Evolutionary conservation across 345 rosid genomes (phyloP).

Genomic region (Citrus inodora): DNA sequence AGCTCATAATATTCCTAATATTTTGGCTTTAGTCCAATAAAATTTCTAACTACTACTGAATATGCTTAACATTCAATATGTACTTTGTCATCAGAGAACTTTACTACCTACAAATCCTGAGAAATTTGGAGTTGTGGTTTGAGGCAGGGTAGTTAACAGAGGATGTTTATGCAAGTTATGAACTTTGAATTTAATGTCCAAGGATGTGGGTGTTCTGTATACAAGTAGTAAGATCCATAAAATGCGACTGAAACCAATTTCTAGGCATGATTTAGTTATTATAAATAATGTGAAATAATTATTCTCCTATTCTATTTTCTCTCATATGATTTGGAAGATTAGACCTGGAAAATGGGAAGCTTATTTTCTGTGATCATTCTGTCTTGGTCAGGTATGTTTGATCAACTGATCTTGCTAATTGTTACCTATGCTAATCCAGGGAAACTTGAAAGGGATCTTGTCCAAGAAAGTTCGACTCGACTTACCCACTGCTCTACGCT

Average conservation of each 20-base stretch:
- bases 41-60: too few relatives aligned
- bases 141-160: background rate
- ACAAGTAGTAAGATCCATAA: background rate
- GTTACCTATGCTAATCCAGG: slow-evolving; percentile 22
- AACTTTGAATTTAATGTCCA: background rate
- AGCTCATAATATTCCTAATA: background rate
- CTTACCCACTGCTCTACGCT: slow-evolving; percentile 42
- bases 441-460: slow-evolving; percentile 39
- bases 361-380: background rate
- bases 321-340: background rate
- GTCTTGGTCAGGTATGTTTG: background rate
- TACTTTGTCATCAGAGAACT: background rate
- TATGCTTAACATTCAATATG: background rate
- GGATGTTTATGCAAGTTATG: background rate
- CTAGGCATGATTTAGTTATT: background rate
- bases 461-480: slow-evolving; percentile 35
- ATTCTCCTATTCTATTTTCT: background rate
- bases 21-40: background rate
- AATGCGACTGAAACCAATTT: background rate
- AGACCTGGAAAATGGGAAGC: background rate
- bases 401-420: background rate
- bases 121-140: background rate
- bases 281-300: background rate
- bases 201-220: background rate
- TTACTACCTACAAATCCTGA: background rate